Evolutionary conservation across 2,329 filamentous ascomycete species (phyloP).

Genomic region (Taxawa tesnikishii): DNA sequence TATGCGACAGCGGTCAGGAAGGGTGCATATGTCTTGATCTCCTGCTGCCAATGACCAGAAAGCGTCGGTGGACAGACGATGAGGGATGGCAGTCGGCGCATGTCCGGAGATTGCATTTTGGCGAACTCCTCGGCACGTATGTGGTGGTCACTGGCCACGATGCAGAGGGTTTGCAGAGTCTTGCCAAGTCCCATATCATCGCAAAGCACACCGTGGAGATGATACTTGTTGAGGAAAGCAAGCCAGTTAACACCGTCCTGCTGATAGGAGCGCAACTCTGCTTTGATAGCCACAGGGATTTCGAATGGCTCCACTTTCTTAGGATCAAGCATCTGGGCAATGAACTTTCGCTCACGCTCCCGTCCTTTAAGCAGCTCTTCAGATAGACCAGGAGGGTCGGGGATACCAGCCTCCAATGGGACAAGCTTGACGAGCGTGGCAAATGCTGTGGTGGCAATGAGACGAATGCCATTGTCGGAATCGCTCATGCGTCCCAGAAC

Average conservation of each 20-base stretch:
- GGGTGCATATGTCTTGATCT: conserved; percentile 88
- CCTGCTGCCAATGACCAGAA: conserved; percentile 97
- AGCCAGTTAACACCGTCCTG: conserved; percentile 99
- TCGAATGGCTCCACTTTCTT: conserved; percentile 93
- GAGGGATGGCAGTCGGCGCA: conserved; percentile 70
- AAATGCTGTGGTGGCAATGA: conserved; percentile 93
- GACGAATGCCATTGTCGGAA: conserved; percentile 86
- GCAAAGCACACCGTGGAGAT: conserved; percentile 94
- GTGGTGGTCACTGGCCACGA: conserved; percentile 95
- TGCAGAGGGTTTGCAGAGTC: conserved; percentile 92
- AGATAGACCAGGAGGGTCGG: conserved; percentile 86
- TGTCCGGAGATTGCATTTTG: conserved; percentile 67
- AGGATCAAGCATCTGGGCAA: conserved; percentile 86
- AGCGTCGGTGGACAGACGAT: conserved; percentile 94
- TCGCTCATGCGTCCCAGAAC: conserved; percentile 97
- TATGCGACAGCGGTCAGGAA: conserved; percentile 86
- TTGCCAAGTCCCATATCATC: conserved; percentile 99
- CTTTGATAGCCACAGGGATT: conserved; percentile 94
- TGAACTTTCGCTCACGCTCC: conserved; percentile 91
- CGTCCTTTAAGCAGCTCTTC: conserved; percentile 77
- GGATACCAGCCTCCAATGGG: conserved; percentile 91
- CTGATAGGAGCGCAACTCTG: conserved; percentile 89
- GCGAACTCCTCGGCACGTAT: conserved; percentile 81
- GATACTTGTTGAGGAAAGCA: conserved; percentile 93
- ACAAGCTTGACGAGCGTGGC: conserved; percentile 95